Percentiles rank a stretch among this genome's conserved stretches.
phyloP scores from a whole-genome alignment of 805 yeast genomes.

The Lachancea meyersii region DNA sequence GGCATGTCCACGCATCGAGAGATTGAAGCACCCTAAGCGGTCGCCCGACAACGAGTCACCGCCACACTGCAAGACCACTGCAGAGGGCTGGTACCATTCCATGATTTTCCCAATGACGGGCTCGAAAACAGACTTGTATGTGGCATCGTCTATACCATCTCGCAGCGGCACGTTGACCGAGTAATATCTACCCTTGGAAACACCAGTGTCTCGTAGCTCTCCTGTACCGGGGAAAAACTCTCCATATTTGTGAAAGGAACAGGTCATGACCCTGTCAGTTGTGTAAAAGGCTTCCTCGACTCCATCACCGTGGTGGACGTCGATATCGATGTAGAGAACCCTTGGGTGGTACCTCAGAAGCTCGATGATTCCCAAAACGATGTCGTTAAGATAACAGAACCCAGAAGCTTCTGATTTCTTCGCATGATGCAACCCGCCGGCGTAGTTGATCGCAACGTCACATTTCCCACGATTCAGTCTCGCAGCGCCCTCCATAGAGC shows the following conservation, averaged over 20 bases:
- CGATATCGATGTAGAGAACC: conserved; percentile 89
- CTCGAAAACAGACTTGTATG: conserved; percentile 74
- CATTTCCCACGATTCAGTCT: conserved; percentile 79
- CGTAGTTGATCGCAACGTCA: conserved; percentile 93
- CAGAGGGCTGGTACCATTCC: conserved; percentile 91
- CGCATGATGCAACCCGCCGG: conserved; percentile 96
- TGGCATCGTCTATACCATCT: conserved; percentile 89
- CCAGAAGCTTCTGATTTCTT: conserved; percentile 93
- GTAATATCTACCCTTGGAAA: conserved; percentile 77
- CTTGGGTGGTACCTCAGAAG: conserved; percentile 84
- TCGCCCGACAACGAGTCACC: conserved; percentile 97
- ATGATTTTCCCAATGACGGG: conserved; percentile 73
- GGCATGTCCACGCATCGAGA: conserved; percentile 91
- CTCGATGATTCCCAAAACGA: conserved; percentile 81
- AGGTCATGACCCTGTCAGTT: conserved; percentile 94
- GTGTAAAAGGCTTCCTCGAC: conserved; percentile 96
- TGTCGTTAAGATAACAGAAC: conserved; percentile 91
- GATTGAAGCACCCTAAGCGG: conserved; percentile 89
- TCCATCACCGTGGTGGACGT: conserved; percentile 96
- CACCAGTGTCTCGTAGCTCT: conserved; percentile 75
- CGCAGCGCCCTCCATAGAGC: conserved; percentile 87
- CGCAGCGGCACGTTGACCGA: conserved; percentile 80
- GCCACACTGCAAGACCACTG: conserved; percentile 96
- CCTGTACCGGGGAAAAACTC: conserved; percentile 95
- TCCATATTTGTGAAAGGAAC: conserved; percentile 90